Conservation (phyloP, 202 grass and related monocot species). For the Dendrocalamus latiflorus region DNA sequence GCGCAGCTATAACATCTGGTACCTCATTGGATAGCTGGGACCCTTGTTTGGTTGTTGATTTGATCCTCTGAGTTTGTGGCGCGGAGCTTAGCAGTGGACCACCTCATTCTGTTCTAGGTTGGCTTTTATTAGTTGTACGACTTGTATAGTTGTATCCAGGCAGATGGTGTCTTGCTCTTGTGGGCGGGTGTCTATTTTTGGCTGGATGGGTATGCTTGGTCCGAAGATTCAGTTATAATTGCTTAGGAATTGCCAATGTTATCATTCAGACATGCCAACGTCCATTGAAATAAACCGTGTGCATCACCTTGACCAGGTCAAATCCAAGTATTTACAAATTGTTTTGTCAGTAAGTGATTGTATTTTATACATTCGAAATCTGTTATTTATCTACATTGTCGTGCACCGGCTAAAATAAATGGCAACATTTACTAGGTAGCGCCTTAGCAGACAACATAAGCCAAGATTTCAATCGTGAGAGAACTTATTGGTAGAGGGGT, state of each 20-base stretch:
- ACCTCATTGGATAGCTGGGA: background rate
- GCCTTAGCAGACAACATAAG: no score
- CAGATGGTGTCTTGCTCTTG: no score
- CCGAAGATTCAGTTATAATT: background rate
- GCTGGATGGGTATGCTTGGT: background rate
- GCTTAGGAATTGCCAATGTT: background rate
- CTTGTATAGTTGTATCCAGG: background rate
- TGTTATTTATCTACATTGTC: background rate
- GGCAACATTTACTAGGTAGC: no score
- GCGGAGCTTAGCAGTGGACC: background rate
- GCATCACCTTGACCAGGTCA: background rate
- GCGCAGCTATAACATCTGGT: background rate
- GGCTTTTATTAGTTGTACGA: background rate
- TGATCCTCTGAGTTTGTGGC: background rate
- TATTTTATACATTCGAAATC: background rate
- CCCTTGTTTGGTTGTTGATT: constrained; percentile 1
- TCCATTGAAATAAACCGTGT: background rate
- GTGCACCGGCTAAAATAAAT: background rate
- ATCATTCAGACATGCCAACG: background rate
- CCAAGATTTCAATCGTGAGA: no score
- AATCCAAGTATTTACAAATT: background rate
- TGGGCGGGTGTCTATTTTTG: constrained; percentile 13
- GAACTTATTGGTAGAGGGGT: no score
- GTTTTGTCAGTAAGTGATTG: background rate
- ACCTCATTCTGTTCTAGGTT: background rate